Evolutionary conservation across 768 basidiomycete genomes (phyloP).

Genomic region (Boletus edulis): DNA sequence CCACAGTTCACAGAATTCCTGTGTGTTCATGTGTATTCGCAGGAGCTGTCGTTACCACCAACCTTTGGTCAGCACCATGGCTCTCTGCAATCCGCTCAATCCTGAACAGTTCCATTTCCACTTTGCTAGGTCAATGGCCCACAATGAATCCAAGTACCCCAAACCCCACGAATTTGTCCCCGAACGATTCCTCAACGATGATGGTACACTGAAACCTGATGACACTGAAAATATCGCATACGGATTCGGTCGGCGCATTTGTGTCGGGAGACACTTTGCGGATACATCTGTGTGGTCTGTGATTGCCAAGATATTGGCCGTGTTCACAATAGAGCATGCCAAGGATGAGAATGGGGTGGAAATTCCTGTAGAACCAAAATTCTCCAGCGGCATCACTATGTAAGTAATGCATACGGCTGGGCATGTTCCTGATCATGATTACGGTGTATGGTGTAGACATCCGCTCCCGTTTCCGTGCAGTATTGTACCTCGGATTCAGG

Average conservation of each 20-base stretch:
- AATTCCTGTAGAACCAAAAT: conserved; percentile 16
- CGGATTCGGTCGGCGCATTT: conserved; percentile 32
- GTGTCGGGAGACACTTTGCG: conserved; percentile 28
- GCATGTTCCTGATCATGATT: background rate
- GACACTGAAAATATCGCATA: conserved; percentile 12
- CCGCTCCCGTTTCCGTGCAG: conserved; percentile 17
- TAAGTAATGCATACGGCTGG: conserved; percentile 2
- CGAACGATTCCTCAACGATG: conserved; percentile 37
- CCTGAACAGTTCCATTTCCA: background rate
- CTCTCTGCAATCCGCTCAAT: background rate
- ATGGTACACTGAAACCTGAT: conserved; percentile 18
- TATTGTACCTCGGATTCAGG: conserved; percentile 10
- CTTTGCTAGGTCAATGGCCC: conserved; percentile 22
- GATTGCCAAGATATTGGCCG: conserved; percentile 17
- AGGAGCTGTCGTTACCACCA: conserved; percentile 18
- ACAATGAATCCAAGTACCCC: conserved; percentile 33
- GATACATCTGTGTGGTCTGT: conserved; percentile 24
- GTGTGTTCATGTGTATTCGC: background rate
- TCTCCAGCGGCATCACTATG: conserved; percentile 1
- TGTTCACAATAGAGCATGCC: conserved; percentile 15
- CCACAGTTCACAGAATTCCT: background rate
- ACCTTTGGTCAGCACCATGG: conserved; percentile 16
- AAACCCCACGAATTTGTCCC: conserved; percentile 38
- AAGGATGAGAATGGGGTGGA: conserved; percentile 20
- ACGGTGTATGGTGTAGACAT: background rate